Evolutionary conservation across 2,329 filamentous ascomycete species (phyloP), one percentile per base, ranked within the genome.

Genomic region (Knufia petricola): DNA sequence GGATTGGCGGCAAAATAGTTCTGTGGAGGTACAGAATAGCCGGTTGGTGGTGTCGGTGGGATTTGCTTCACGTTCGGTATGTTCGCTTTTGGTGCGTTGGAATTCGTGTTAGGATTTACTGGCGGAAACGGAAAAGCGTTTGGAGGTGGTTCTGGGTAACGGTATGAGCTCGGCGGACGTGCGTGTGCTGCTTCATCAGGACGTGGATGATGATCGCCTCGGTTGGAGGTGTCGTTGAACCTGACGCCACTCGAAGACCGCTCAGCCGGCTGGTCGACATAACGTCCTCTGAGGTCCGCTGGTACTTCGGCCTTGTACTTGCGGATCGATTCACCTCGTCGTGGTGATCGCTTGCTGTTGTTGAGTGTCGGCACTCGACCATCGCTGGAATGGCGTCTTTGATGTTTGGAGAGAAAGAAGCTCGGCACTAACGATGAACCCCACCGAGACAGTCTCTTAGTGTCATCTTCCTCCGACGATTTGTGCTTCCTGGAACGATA

Each of bases 381-480:
- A 48, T 58, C 56, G 17, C 52, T 55, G 4, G 56, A 58, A 50
- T 57, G 54, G 21, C 56, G 56, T 17, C 56, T 52, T 50, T 54
- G 54, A 37, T 20, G 31, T 50, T 52, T 49, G 21, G 53, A 57
- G 36, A 46, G 43, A 48, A 57, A 50, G 28, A 58, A 54, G 15
- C 52, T 54, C 10, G 56, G 56, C 13, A 52, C 28, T 51, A 55
- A 54, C 20, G 54, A 50, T 9, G 52, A 50, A 40, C 49, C 50
- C 9, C 46, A 51, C 10, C 55, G 55, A 30, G 23, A 40, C 32
- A 51, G 53, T 19, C 50, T 50, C 26, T 37, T 21, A n/a, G 23
- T 31, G 20, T 43, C 28, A 7, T 55, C 55, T 32, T 55, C 53
- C 38, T 52, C 52, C 8, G 55, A 53, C n/a, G 19, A 42, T 15